Conservation (phyloP, 108 stramenopile genomes). For the Hondaea fermentalgiana region DNA sequence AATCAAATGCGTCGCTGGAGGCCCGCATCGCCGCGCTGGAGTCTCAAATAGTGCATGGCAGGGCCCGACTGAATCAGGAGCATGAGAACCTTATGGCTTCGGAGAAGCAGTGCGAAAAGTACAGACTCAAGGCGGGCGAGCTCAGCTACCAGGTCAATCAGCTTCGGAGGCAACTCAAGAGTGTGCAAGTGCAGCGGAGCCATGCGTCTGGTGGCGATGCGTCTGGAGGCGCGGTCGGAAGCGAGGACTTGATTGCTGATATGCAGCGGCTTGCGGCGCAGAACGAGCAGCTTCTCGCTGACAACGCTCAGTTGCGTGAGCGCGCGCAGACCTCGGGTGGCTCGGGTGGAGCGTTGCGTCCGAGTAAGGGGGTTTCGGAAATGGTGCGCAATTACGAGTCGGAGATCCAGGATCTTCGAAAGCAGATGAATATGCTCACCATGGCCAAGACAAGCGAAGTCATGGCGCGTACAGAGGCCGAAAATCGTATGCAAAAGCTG, state of each 20-base stretch:
- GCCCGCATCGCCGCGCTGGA: not conserved
- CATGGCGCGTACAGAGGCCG: not conserved
- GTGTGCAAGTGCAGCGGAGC: not conserved
- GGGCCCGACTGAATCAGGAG: not conserved
- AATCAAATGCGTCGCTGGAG: not conserved
- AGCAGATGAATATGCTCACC: not conserved
- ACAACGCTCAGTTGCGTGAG: not conserved
- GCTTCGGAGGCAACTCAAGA: not conserved
- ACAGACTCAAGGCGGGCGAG: not conserved
- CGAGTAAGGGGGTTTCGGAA: not conserved
- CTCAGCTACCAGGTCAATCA: not conserved
- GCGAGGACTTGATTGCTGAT: not conserved
- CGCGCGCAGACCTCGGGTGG: not conserved
- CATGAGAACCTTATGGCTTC: not conserved
- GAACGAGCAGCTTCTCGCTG: not conserved
- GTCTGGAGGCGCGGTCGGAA: not conserved
- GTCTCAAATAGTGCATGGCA: not conserved
- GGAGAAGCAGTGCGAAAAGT: not conserved
- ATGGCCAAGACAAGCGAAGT: not conserved
- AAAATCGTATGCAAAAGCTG: not conserved
- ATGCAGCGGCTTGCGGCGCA: not conserved
- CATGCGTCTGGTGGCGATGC: not conserved
- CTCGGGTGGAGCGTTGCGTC: not conserved
- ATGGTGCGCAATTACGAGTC: conserved; percentile 3
- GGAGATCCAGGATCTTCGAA: not conserved